A percentile compares a stretch with the other conserved stretches of the same genome.
Conservation (phyloP, 352 stramenopile genomes). For the Pilasporangium apinafurcum region DNA sequence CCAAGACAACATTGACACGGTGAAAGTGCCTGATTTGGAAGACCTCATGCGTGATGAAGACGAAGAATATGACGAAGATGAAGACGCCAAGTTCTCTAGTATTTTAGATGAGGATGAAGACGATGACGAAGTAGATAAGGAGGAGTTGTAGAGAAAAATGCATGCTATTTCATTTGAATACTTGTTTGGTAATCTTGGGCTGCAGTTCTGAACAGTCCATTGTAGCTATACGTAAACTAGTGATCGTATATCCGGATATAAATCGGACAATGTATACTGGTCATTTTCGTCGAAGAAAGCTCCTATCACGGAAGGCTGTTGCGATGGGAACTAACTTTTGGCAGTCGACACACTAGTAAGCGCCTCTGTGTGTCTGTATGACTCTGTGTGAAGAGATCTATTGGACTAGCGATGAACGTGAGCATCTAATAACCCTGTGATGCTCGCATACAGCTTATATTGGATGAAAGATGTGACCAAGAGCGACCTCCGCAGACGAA, state of each 20-base stretch:
- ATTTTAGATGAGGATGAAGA: constrained; percentile 67
- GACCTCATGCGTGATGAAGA: constrained; percentile 83
- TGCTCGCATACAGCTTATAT: constrained; percentile 41
- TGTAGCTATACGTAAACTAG: too few species aligned
- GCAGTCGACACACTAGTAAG: constrained; percentile 89
- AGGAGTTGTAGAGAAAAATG: too few species aligned
- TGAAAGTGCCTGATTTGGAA: constrained; percentile 87
- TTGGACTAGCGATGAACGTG: neutral
- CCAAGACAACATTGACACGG: constrained; percentile 97
- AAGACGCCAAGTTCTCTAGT: constrained; percentile 70
- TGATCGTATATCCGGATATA: too few species aligned
- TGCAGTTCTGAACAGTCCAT: too few species aligned
- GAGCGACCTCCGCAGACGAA: constrained; percentile 70
- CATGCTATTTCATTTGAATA: too few species aligned
- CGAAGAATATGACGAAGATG: constrained; percentile 55
- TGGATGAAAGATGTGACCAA: constrained; percentile 87
- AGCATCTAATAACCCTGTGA: neutral
- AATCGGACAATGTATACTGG: constrained; percentile 1
- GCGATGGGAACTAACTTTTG: constrained; percentile 87
- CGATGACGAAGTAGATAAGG: constrained; percentile 42
- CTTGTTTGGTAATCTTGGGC: too few species aligned
- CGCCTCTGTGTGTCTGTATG: neutral
- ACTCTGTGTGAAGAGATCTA: neutral
- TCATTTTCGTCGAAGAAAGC: too few species aligned
- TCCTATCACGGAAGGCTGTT: neutral